These are phyloP conservation scores for Monosporozyma solicola DNA, from an alignment of 805 yeast species.

Conservation along the genomic window DNA sequence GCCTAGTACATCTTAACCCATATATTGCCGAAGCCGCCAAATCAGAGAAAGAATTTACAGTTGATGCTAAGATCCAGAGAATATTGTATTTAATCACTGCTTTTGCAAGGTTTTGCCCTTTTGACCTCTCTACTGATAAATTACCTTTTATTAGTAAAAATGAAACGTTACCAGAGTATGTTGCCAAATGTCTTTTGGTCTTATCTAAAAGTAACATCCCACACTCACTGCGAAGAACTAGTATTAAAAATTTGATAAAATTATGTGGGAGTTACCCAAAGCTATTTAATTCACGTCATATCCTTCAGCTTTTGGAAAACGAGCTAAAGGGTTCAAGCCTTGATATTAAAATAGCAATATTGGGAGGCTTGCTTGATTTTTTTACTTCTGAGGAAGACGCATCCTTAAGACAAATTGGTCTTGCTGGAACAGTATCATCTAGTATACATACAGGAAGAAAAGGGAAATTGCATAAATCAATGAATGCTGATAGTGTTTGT, in stretches of 20 bases:
- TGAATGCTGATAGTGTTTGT: slow-evolving; percentile 56
- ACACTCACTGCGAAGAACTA: slow-evolving; percentile 38
- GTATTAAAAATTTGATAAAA: slow-evolving; percentile 48
- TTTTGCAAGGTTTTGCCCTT: slow-evolving; percentile 61
- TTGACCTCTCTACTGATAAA: slow-evolving; percentile 37
- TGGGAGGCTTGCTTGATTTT: slow-evolving; percentile 51
- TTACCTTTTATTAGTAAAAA: slow-evolving; percentile 25
- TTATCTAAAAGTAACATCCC: slow-evolving; percentile 37
- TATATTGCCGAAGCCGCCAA: slow-evolving; percentile 30
- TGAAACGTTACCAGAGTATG: slow-evolving; percentile 50
- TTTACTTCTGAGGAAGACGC: slow-evolving; percentile 47
- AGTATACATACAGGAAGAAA: neutral
- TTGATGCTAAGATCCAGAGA: slow-evolving; percentile 43
- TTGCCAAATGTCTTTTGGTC: slow-evolving; percentile 48
- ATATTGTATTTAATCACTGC: slow-evolving; percentile 57
- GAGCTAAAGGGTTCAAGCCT: slow-evolving; percentile 35
- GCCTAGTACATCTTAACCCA: slow-evolving; percentile 44
- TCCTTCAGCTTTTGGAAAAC: slow-evolving; percentile 43
- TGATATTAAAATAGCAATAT: slow-evolving; percentile 41
- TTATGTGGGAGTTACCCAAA: slow-evolving; percentile 58
- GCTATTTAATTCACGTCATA: slow-evolving; percentile 50
- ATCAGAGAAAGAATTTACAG: slow-evolving; percentile 12
- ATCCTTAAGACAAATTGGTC: slow-evolving; percentile 34
- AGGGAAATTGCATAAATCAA: slow-evolving; percentile 29
- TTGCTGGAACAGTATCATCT: slow-evolving; percentile 32